These are phyloP conservation scores for Rossbeevera mucosa DNA, from an alignment of 768 basidiomycete species.

Conservation along the genomic window DNA sequence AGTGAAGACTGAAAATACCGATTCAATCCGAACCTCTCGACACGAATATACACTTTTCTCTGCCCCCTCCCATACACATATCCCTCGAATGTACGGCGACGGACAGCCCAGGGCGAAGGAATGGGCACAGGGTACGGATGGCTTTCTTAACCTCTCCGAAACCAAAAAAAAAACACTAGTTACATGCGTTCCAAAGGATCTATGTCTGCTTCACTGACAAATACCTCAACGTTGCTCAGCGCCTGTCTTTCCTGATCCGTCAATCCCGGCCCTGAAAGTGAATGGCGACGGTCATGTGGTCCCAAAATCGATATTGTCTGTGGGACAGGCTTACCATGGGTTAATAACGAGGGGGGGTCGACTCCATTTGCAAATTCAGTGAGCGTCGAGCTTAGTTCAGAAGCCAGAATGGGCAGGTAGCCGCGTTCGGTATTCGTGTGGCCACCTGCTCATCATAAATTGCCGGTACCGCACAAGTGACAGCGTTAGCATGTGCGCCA, in stretches of 20 bases:
- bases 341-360: not conserved
- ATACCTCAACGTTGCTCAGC: slow-evolving; percentile 45
- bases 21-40: not conserved
- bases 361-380: slow-evolving; percentile 26
- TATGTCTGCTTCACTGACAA: slow-evolving; percentile 66
- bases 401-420: slow-evolving; percentile 73
- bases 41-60: not conserved
- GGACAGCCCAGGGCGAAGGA: not conserved
- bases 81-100: not conserved
- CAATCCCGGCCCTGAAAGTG: slow-evolving; percentile 17
- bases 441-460: slow-evolving; percentile 49
- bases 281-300: slow-evolving; percentile 19
- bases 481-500: slow-evolving; percentile 14
- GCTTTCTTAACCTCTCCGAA: not conserved
- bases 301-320: slow-evolving; percentile 23
- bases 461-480: slow-evolving; percentile 14
- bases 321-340: not conserved
- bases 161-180: not conserved
- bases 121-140: not conserved
- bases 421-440: slow-evolving; percentile 96
- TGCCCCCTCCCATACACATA: not conserved
- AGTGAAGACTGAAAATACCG: not conserved
- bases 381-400: slow-evolving; percentile 56
- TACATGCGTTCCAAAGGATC: slow-evolving; percentile 74
- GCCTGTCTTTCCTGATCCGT: slow-evolving; percentile 30